Conservation (phyloP, 139 green algal genomes). For the Closterium sp. region DNA sequence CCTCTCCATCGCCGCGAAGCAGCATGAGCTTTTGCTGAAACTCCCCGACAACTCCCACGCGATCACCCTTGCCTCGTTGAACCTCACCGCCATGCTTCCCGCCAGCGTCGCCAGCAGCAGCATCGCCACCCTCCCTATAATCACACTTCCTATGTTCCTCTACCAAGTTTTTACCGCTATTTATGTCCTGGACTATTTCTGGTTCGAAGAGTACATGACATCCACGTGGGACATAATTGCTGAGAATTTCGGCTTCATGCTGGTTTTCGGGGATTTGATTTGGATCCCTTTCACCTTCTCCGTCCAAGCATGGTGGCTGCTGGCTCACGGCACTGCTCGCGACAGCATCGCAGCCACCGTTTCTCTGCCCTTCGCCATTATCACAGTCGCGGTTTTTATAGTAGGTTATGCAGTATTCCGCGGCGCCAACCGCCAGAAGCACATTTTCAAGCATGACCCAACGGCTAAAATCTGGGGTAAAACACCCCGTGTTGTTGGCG, state of each 20-base stretch:
- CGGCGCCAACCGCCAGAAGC: constrained; percentile 92
- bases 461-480: constrained; percentile 58
- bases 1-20: constrained; percentile 54
- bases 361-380: neutral
- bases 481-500: constrained; percentile 34
- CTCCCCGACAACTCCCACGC: neutral
- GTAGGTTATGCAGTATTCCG: constrained; percentile 86
- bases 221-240: constrained; percentile 89
- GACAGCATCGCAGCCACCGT: neutral
- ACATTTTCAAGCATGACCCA: constrained; percentile 79
- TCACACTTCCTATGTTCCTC: constrained; percentile 50
- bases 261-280: constrained; percentile 92
- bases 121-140: neutral
- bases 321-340: constrained; percentile 16
- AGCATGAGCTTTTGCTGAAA: constrained; percentile 22
- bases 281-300: constrained; percentile 98
- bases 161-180: constrained; percentile 38
- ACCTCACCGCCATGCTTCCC: neutral
- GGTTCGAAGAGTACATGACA: constrained; percentile 54
- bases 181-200: constrained; percentile 56
- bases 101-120: neutral
- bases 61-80: neutral
- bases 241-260: constrained; percentile 98
- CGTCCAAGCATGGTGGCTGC: constrained; percentile 58
- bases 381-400: neutral